Conservation (phyloP, 1,284 basidiomycete genomes). For the Somion occarium region DNA sequence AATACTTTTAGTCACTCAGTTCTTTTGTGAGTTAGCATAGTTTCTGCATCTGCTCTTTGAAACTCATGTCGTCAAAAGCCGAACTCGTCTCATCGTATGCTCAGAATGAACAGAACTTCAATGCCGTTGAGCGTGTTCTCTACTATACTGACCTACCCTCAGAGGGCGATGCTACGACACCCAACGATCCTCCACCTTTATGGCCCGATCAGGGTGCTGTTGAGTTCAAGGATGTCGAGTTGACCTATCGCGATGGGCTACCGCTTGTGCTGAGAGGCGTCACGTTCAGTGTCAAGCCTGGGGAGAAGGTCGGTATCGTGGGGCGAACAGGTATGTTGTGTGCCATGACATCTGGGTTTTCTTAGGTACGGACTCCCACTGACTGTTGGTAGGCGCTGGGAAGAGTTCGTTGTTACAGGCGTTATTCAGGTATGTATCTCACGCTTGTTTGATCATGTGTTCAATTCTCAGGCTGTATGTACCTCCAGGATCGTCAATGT, state of each 20-base stretch:
- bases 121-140: constrained; percentile 64
- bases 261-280: constrained; percentile 71
- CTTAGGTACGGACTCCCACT: too few relatives aligned
- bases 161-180: constrained; percentile 39
- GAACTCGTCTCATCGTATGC: constrained; percentile 55
- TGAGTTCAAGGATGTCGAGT: constrained; percentile 54
- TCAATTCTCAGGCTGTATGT: constrained; percentile 20
- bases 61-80: constrained; percentile 28
- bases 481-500: constrained; percentile 62
- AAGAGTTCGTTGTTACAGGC: constrained; percentile 75
- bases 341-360: background rate
- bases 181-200: constrained; percentile 47
- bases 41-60: background rate
- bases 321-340: background rate
- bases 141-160: constrained; percentile 51
- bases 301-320: constrained; percentile 54
- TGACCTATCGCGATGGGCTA: constrained; percentile 68
- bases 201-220: constrained; percentile 70
- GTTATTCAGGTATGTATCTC: constrained; percentile 52
- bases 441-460: constrained; percentile 1
- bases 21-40: constrained; percentile 41
- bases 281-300: constrained; percentile 56
- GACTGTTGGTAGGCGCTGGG: constrained; percentile 75
- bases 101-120: constrained; percentile 66
- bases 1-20: constrained; percentile 41